Conservation (phyloP, 306 rosid genomes). For the Geum urbanum region DNA sequence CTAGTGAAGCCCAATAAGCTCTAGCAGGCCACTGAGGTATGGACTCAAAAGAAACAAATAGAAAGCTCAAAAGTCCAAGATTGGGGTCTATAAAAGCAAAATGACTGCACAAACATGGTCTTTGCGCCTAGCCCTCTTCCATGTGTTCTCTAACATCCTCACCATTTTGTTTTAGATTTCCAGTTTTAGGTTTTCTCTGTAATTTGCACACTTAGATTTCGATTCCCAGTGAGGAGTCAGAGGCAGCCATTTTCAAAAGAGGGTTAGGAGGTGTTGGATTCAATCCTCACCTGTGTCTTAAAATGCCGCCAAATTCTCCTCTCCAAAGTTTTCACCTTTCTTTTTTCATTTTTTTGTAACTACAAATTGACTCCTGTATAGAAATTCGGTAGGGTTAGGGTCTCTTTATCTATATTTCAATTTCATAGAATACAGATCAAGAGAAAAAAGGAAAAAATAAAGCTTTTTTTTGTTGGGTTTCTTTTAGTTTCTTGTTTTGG, state of each 20-base stretch:
- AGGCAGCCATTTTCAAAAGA: constrained; percentile 29
- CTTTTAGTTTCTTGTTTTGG: constrained; percentile 12
- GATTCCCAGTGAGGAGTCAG: constrained; percentile 26
- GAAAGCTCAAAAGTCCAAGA: not conserved
- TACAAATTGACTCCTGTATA: no score
- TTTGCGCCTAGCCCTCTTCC: constrained; percentile 64
- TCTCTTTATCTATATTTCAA: constrained; percentile 17
- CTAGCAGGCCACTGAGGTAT: no score
- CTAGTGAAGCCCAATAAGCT: no score
- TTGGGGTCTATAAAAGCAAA: constrained; percentile 19
- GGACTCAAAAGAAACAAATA: no score
- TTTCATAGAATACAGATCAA: constrained; percentile 22
- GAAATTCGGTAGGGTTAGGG: constrained; percentile 37
- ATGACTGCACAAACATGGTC: not conserved
- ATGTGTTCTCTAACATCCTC: constrained; percentile 24
- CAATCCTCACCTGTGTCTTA: constrained; percentile 44
- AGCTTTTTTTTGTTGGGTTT: not conserved
- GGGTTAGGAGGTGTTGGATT: constrained; percentile 79
- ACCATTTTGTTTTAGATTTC: constrained; percentile 14
- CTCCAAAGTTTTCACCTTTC: not conserved
- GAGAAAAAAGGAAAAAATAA: not conserved
- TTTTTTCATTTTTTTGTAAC: no score
- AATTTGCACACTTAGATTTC: constrained; percentile 26
- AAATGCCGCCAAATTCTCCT: constrained; percentile 45
- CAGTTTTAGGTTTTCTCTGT: constrained; percentile 14